phyloP scores from a whole-genome alignment of 345 rosid species.

The Nasturtium officinale region DNA sequence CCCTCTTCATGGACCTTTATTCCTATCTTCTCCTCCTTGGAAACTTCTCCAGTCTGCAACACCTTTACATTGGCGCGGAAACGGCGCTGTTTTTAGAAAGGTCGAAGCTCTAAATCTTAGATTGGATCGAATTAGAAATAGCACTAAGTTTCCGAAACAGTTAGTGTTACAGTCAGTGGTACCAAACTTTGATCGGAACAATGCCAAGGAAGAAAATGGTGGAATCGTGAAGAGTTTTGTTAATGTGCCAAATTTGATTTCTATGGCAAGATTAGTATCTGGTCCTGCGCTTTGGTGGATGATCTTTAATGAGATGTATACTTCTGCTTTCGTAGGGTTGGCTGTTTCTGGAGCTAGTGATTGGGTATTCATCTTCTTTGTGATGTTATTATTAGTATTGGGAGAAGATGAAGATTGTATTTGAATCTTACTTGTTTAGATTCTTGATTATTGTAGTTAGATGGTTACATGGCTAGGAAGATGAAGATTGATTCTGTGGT shows the following conservation, averaged over 20 bases:
- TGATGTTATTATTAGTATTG: neutral
- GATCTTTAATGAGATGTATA: constrained; percentile 80
- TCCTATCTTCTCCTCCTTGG: constrained; percentile 82
- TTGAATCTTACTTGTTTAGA: constrained; percentile 5
- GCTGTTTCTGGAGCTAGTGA: constrained; percentile 85
- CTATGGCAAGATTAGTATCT: constrained; percentile 72
- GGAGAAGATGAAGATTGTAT: neutral
- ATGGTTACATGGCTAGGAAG: constrained; percentile 91
- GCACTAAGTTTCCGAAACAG: constrained; percentile 42
- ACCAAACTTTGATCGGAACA: constrained; percentile 33
- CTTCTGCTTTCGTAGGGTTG: constrained; percentile 67
- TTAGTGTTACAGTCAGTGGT: constrained; percentile 32
- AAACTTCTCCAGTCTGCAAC: constrained; percentile 83
- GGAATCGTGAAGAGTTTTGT: constrained; percentile 57
- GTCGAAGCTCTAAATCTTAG: constrained; percentile 59
- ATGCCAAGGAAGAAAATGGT: constrained; percentile 30
- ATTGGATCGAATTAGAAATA: constrained; percentile 50
- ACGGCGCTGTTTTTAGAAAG: constrained; percentile 50
- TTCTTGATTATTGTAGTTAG: constrained; percentile 56
- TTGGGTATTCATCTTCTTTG: constrained; percentile 57
- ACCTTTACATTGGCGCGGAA: constrained; percentile 62
- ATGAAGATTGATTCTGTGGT: constrained; percentile 88
- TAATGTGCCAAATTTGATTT: constrained; percentile 79
- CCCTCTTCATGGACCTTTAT: constrained; percentile 75
- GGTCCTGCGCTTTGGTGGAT: constrained; percentile 96